These are phyloP conservation scores for Fusarium annulatum DNA, from an alignment of 2,329 filamentous ascomycete genomes.

Conservation along the genomic window DNA sequence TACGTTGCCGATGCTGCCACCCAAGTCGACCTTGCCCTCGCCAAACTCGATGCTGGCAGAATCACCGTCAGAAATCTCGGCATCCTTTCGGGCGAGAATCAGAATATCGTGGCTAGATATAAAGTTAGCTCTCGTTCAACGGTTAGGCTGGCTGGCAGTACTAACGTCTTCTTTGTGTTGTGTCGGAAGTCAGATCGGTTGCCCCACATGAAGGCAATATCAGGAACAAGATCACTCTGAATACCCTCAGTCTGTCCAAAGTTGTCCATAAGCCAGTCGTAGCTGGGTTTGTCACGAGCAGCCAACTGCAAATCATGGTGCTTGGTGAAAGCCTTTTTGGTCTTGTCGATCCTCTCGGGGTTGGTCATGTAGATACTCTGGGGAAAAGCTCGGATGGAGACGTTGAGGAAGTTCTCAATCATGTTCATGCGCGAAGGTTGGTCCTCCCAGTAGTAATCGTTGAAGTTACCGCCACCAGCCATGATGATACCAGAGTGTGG, in stretches of 20 bases:
- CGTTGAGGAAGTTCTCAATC: conserved; percentile 39
- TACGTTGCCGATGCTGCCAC: conserved; percentile 39
- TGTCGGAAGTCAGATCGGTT: conserved; percentile 42
- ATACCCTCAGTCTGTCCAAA: conserved; percentile 37
- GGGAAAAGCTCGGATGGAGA: conserved; percentile 42
- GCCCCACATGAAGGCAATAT: conserved; percentile 46
- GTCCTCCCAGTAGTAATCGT: conserved; percentile 47
- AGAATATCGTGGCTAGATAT: conserved; percentile 38
- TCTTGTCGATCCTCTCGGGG: conserved; percentile 37
- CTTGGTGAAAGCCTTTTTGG: conserved; percentile 31
- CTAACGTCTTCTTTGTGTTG: conserved; percentile 45
- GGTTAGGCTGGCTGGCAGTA: neutral
- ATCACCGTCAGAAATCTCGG: conserved; percentile 39
- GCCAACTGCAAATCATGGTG: conserved; percentile 43
- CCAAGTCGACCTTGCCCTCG: conserved; percentile 38
- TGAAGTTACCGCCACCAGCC: conserved; percentile 45
- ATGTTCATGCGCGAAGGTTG: conserved; percentile 47
- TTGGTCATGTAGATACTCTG: conserved; percentile 43
- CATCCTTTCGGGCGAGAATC: conserved; percentile 43
- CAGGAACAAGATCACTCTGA: conserved; percentile 41
- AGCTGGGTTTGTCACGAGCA: conserved; percentile 43
- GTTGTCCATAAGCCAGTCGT: conserved; percentile 42
- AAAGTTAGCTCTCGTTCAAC: conserved; percentile 14
- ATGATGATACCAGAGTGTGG: conserved; percentile 46
- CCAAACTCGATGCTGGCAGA: conserved; percentile 39